These are phyloP conservation scores for Teratosphaeria gauchensis DNA, from an alignment of 2,329 filamentous ascomycete species.

Conservation along the genomic window DNA sequence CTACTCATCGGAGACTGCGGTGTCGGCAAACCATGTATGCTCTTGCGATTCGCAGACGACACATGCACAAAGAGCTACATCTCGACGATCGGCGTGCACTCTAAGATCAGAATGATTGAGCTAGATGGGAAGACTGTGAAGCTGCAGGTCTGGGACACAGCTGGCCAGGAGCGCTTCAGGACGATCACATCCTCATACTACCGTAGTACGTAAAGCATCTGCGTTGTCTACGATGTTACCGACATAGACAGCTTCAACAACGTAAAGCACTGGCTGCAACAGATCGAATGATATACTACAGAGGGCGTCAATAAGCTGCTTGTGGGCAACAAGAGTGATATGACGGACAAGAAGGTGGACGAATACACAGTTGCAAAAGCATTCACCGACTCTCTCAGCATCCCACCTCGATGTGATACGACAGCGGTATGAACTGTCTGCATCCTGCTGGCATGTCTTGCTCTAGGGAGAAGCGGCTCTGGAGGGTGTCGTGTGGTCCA, in stretches of 20 bases:
- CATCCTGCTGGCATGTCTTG: too few species aligned
- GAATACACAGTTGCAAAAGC: slow-evolving; percentile 99
- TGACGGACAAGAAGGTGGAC: slow-evolving; percentile 99
- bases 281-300: slow-evolving; percentile 98
- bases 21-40: slow-evolving; percentile 98
- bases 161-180: slow-evolving; percentile 97
- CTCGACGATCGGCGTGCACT: slow-evolving; percentile 98
- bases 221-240: slow-evolving; percentile 99
- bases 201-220: slow-evolving; percentile 96
- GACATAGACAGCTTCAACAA: slow-evolving; percentile 99
- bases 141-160: slow-evolving; percentile 99
- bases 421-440: too few species aligned
- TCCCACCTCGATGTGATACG: too few species aligned
- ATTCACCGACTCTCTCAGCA: too few species aligned
- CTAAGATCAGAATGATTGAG: slow-evolving; percentile 99
- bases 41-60: slow-evolving; percentile 95
- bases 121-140: slow-evolving; percentile 99
- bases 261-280: slow-evolving; percentile 99
- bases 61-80: slow-evolving; percentile 99
- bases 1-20: slow-evolving; percentile 99
- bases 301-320: slow-evolving; percentile 99
- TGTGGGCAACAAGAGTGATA: slow-evolving; percentile 99
- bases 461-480: too few species aligned
- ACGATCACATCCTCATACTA: slow-evolving; percentile 99
- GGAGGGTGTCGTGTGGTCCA: too few species aligned